phyloP scores from a whole-genome alignment of 148 eudicot species.

The Rhododendron kiyosumense region DNA sequence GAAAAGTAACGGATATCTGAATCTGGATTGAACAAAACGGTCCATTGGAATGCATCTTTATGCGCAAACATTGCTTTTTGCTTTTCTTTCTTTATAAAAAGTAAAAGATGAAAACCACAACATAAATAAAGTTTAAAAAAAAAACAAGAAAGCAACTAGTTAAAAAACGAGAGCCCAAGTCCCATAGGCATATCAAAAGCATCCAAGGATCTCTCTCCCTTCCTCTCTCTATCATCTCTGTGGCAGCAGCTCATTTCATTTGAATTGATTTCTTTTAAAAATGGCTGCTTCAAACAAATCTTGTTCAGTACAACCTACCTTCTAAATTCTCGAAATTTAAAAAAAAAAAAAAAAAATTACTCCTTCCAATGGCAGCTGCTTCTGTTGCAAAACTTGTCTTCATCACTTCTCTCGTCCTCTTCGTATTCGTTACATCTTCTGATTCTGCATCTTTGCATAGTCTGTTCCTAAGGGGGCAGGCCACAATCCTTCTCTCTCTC shows the following conservation, averaged over 20 bases:
- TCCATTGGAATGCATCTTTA: constrained; percentile 7
- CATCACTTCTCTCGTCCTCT: constrained; percentile 19
- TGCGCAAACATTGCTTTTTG: constrained; percentile 6
- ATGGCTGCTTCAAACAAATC: background rate
- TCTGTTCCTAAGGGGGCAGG: constrained; percentile 30
- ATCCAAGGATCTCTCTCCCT: constrained; percentile 7
- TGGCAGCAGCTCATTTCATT: background rate
- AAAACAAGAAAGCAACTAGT: background rate
- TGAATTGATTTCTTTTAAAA: background rate
- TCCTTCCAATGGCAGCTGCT: constrained; percentile 15
- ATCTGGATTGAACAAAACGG: background rate
- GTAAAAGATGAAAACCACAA: constrained; percentile 13
- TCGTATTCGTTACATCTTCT: constrained; percentile 14
- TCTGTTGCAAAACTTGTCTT: constrained; percentile 15
- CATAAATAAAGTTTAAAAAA: background rate
- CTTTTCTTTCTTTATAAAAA: constrained; percentile 4
- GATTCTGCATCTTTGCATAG: constrained; percentile 13
- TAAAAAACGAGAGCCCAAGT: background rate
- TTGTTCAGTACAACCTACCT: background rate
- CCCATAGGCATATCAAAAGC: background rate
- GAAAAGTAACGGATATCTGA: background rate
- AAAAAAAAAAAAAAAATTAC: background rate
- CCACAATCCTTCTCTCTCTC: constrained; percentile 35
- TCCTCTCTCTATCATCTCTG: background rate
- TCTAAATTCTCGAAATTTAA: background rate